These are phyloP conservation scores for Trichoderma breve DNA, from an alignment of 2,329 filamentous ascomycete species.

Conservation along the genomic window DNA sequence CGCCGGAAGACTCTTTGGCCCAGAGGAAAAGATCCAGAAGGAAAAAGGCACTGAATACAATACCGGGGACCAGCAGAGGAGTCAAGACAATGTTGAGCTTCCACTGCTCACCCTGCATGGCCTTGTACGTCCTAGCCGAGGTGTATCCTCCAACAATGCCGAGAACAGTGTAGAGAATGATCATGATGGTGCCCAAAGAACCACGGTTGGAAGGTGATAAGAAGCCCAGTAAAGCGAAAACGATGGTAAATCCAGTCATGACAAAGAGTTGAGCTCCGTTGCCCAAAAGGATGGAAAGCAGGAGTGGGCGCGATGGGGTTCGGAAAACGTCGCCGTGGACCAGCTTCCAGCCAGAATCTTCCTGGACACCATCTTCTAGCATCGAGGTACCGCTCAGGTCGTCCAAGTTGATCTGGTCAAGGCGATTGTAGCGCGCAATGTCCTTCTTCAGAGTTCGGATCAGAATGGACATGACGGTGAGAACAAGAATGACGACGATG, in stretches of 20 bases:
- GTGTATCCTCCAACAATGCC: slow-evolving; percentile 90
- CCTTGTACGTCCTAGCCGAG: slow-evolving; percentile 89
- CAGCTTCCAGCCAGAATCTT: slow-evolving; percentile 97
- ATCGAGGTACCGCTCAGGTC: slow-evolving; percentile 78
- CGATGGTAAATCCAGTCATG: slow-evolving; percentile 93
- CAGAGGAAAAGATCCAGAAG: slow-evolving; percentile 94
- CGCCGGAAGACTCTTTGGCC: slow-evolving; percentile 87
- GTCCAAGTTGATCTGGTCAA: slow-evolving; percentile 87
- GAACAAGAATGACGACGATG: slow-evolving; percentile 86
- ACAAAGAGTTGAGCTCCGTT: slow-evolving; percentile 96
- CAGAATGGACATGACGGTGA: slow-evolving; percentile 90
- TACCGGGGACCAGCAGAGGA: slow-evolving; percentile 77
- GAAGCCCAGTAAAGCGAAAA: slow-evolving; percentile 90
- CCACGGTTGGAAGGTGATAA: slow-evolving; percentile 94
- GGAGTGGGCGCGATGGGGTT: slow-evolving; percentile 74
- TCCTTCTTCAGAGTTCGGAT: slow-evolving; percentile 88
- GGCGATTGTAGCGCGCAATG: slow-evolving; percentile 91
- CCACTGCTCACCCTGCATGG: slow-evolving; percentile 88
- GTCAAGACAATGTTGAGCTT: slow-evolving; percentile 90
- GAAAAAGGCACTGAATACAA: slow-evolving; percentile 89
- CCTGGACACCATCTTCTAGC: slow-evolving; percentile 88
- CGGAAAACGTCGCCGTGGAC: slow-evolving; percentile 98
- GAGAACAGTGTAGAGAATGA: slow-evolving; percentile 89
- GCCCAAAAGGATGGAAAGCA: slow-evolving; percentile 84
- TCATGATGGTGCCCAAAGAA: slow-evolving; percentile 87